Percentiles rank a stretch among this genome's conserved stretches.
phyloP scores from a whole-genome alignment of 345 rosid species.

The Melaleuca quinquenervia region DNA sequence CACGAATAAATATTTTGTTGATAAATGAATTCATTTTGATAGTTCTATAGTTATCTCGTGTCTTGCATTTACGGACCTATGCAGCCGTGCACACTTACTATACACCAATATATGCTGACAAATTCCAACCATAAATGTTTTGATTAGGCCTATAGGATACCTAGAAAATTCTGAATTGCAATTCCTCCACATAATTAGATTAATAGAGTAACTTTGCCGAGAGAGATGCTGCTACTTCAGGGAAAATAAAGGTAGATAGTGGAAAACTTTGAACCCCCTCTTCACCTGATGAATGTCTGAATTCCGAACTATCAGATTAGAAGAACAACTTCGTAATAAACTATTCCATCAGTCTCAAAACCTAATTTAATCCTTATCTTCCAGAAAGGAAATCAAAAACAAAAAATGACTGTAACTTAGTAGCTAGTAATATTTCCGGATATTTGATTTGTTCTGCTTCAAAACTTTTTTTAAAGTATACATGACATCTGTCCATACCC shows the following conservation, averaged over 20 bases:
- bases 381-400: neutral
- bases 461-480: neutral
- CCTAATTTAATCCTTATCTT: neutral
- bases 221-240: neutral
- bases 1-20: neutral
- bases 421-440: neutral
- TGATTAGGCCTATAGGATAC: neutral
- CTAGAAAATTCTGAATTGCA: neutral
- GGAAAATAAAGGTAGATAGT: neutral
- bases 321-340: neutral
- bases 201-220: neutral
- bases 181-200: neutral
- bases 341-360: neutral
- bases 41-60: neutral
- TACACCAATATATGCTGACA: neutral
- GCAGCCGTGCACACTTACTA: neutral
- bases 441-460: neutral
- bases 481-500: neutral
- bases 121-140: neutral
- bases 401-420: neutral
- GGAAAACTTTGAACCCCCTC: neutral
- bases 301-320: neutral
- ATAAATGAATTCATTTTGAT: neutral
- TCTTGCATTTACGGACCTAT: neutral
- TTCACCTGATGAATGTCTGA: neutral